Conservation (phyloP, 345 rosid species). For the Cardamine occulta region DNA sequence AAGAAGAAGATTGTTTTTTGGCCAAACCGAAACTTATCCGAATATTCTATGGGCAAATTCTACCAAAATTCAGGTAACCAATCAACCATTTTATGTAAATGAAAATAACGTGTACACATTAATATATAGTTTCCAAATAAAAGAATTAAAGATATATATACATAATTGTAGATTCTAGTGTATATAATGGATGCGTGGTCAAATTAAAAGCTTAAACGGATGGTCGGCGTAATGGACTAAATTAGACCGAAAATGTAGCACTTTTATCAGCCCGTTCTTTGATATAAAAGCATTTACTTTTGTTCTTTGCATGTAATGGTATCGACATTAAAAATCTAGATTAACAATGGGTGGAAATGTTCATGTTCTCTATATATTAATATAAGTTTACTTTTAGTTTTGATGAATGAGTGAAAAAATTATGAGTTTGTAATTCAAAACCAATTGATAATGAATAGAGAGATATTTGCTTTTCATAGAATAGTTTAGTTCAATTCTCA, state of each 20-base stretch:
- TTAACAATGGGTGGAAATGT: background rate
- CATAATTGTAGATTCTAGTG: too few relatives aligned
- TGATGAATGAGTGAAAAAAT: background rate
- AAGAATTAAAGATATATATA: background rate
- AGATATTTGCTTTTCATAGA: background rate
- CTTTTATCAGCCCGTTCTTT: background rate
- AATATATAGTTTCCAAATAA: background rate
- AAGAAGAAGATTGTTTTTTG: background rate
- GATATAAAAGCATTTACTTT: background rate
- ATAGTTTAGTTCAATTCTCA: background rate
- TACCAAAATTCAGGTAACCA: conserved; percentile 28
- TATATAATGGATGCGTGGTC: background rate
- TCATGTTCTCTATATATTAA: background rate
- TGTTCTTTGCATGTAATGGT: background rate
- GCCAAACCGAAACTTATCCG: conserved; percentile 36
- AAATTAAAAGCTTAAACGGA: background rate
- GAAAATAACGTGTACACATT: conserved; percentile 9
- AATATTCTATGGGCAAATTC: conserved; percentile 18
- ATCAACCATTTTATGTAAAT: conserved; percentile 27
- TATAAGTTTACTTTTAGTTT: background rate
- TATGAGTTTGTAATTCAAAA: background rate
- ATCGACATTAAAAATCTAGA: background rate
- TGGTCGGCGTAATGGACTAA: conserved; percentile 16
- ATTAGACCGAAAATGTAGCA: background rate
- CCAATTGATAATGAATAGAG: background rate